phyloP scores from a whole-genome alignment of 352 stramenopile species.

The Phytophthora kernoviae region DNA sequence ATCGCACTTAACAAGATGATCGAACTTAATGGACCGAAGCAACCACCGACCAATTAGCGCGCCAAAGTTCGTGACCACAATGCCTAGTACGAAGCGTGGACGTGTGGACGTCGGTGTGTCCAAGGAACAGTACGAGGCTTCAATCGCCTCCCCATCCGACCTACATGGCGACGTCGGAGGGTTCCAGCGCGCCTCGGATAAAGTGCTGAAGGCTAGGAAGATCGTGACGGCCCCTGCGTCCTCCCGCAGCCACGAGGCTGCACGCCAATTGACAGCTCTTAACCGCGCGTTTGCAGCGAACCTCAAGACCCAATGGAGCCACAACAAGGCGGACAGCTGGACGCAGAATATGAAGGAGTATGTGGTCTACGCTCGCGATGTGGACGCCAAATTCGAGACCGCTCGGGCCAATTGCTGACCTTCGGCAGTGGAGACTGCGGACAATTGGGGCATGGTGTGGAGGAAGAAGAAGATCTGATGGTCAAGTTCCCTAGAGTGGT shows the following conservation, averaged over 20 bases:
- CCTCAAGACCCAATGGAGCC: slow-evolving; percentile 62
- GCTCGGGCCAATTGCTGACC: slow-evolving; percentile 59
- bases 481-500: slow-evolving; percentile 73
- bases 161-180: slow-evolving; percentile 4
- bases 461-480: slow-evolving; percentile 82
- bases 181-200: slow-evolving; percentile 46
- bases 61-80: too few relatives aligned
- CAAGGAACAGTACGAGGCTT: slow-evolving; percentile 75
- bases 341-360: slow-evolving; percentile 84
- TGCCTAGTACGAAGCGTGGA: slow-evolving; percentile 61
- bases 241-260: slow-evolving; percentile 37
- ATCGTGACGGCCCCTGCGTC: slow-evolving; percentile 38
- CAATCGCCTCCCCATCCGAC: slow-evolving; percentile 11
- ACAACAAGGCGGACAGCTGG: slow-evolving; percentile 75
- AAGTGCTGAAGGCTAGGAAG: slow-evolving; percentile 56
- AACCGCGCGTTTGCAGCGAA: slow-evolving; percentile 74
- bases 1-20: too few relatives aligned
- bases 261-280: slow-evolving; percentile 62
- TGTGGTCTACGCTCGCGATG: slow-evolving; percentile 65
- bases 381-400: slow-evolving; percentile 61
- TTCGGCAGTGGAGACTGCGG: slow-evolving; percentile 94
- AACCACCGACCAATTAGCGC: neutral
- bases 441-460: slow-evolving; percentile 91
- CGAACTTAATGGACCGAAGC: too few relatives aligned
- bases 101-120: slow-evolving; percentile 71